phyloP scores from a whole-genome alignment of 805 yeast species.

The Saturnispora halmiae region DNA sequence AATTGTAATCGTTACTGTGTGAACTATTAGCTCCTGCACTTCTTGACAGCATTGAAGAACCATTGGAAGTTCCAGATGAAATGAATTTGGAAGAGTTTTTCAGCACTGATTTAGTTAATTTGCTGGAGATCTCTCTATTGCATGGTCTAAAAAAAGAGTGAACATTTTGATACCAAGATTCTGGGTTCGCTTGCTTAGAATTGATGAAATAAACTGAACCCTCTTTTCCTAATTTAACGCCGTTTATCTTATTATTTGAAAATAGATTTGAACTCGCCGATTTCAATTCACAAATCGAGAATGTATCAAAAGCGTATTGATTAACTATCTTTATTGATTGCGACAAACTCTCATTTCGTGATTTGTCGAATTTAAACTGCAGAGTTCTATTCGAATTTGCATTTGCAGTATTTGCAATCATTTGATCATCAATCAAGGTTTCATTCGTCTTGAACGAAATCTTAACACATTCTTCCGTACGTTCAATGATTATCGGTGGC shows the following conservation, averaged over 20 bases:
- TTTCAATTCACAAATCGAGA: constrained; percentile 21
- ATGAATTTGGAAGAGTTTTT: constrained; percentile 12
- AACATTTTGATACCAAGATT: constrained; percentile 25
- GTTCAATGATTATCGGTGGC: constrained; percentile 21
- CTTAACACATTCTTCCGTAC: constrained; percentile 19
- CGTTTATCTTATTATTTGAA: constrained; percentile 23
- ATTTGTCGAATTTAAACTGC: not conserved
- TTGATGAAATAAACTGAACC: constrained; percentile 23
- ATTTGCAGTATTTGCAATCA: not conserved
- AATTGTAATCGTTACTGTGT: constrained; percentile 14
- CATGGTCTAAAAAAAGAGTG: constrained; percentile 26
- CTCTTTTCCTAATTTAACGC: constrained; percentile 25
- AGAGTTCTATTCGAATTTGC: not conserved
- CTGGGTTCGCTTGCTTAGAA: too few relatives aligned
- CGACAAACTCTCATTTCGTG: not conserved
- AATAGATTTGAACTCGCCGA: constrained; percentile 14
- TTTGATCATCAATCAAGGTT: not conserved
- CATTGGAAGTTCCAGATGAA: not conserved
- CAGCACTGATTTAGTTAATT: constrained; percentile 22
- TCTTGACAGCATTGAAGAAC: constrained; percentile 8
- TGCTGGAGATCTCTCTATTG: constrained; percentile 23
- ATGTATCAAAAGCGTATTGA: constrained; percentile 17
- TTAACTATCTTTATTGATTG: constrained; percentile 3
- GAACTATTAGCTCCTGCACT: not conserved
- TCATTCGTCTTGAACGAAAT: constrained; percentile 10